Evolutionary conservation across 495 filamentous ascomycete genomes (phyloP).

Genomic region (Opeltia flavorubescens): DNA sequence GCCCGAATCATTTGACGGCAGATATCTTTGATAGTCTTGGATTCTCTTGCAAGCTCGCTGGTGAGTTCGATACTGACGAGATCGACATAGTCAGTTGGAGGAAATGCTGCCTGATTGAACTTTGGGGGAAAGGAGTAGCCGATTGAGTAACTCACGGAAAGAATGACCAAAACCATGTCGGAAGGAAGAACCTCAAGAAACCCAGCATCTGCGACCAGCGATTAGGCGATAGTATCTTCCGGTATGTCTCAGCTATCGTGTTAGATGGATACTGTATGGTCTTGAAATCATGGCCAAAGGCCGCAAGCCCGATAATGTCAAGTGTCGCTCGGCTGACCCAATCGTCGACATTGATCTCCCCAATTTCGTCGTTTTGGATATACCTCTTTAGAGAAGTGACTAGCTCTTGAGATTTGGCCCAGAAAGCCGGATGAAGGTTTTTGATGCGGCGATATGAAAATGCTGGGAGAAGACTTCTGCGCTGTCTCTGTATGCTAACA

Average conservation of each 20-base stretch:
- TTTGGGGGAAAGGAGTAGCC: too few relatives aligned
- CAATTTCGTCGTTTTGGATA: conserved; percentile 7
- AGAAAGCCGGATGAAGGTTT: conserved; percentile 14
- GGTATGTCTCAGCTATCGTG: neutral
- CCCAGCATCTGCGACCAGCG: conserved; percentile 27
- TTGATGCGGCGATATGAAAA: neutral
- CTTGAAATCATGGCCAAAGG: conserved; percentile 52
- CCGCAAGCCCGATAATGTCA: conserved; percentile 62
- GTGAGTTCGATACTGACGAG: too few relatives aligned
- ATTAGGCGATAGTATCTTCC: conserved; percentile 18
- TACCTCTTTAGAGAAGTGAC: neutral
- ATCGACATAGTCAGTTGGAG: too few relatives aligned
- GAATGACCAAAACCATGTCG: conserved; percentile 18
- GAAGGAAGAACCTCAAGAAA: conserved; percentile 32
- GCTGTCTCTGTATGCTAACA: neutral
- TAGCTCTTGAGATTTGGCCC: neutral
- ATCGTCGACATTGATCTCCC: conserved; percentile 36
- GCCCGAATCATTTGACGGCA: neutral
- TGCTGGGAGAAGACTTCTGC: neutral
- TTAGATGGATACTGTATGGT: neutral
- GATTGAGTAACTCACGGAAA: too few relatives aligned
- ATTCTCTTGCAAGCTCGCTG: too few relatives aligned
- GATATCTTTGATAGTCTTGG: neutral
- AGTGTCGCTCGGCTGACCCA: conserved; percentile 44
- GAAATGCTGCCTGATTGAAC: too few relatives aligned